Evolutionary conservation across 106 monocot species (phyloP).

Genomic region (Iris macrosiphon): DNA sequence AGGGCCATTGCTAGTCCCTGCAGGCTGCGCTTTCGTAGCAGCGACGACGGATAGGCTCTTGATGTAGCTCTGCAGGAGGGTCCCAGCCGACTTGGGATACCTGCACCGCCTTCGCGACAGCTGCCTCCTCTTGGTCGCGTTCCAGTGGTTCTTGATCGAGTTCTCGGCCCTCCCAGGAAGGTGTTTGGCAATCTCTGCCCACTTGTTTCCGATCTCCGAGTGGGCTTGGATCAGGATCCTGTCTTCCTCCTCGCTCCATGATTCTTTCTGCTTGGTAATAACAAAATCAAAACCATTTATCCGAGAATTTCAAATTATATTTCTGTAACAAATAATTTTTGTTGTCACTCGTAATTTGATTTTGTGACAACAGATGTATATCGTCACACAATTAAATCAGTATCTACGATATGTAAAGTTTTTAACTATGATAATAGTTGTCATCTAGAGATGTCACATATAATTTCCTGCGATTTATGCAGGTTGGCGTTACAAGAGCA

Average conservation of each 20-base stretch:
- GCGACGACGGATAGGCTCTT: slow-evolving; percentile 22
- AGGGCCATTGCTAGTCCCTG: not conserved
- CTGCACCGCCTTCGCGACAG: slow-evolving; percentile 33
- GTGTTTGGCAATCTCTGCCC: slow-evolving; percentile 72
- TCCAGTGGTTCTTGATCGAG: slow-evolving; percentile 89
- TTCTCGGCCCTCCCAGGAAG: slow-evolving; percentile 82
- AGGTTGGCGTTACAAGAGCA: no score
- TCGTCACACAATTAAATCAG: not conserved
- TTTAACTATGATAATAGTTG: not conserved
- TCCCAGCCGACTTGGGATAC: slow-evolving; percentile 23
- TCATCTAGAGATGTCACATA: not conserved
- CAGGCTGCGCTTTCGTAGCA: no score
- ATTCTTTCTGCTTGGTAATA: slow-evolving; percentile 70
- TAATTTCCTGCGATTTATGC: no score
- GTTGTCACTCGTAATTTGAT: no score
- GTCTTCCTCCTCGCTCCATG: slow-evolving; percentile 79
- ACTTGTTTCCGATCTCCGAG: slow-evolving; percentile 61
- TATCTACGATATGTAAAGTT: not conserved
- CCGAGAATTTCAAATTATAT: not conserved
- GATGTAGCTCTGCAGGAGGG: slow-evolving; percentile 68
- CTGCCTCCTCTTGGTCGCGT: slow-evolving; percentile 66
- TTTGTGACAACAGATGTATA: no score
- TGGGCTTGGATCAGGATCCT: slow-evolving; percentile 55
- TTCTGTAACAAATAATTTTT: not conserved
- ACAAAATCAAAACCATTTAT: not conserved